Evolutionary conservation across 177 flowering plant genomes (phyloP), one percentile per base, ranked within the genome.

Genomic region (Vitis hybrid): DNA sequence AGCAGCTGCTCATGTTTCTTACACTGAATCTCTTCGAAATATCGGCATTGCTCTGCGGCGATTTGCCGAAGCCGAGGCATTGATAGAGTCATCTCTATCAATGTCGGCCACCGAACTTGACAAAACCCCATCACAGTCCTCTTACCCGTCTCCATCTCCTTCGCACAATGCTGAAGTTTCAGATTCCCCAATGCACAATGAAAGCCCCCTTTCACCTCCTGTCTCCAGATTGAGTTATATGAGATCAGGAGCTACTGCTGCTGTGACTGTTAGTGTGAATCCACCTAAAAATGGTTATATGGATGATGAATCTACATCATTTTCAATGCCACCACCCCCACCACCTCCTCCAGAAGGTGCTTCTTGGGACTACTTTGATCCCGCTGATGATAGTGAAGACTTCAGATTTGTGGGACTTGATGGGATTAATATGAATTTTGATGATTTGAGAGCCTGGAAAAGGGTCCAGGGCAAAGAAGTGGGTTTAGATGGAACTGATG

Each of bases 291-390:
- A 67, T 58, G 76, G 79, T 27, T 81, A 74, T 73, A 74, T 77
- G 11, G 91, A 84, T 55, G 97, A 86, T 21, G 89, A 83, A 15
- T 71, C 87, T 1, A 30, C 80, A 58, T 77, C 72, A 8, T 82
- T 82, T 52, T 76, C 88, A 11, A 55, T 79, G 68, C 90, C 83
- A 14, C 90, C 93, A 2, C 96, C 97, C 0, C 93, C 87, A 1
- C 96, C 97, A 8, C 94, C 88, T 46, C 80, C 73, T 32, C 87
- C 82, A 49, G 90, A 82, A 1, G 91, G 80, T 48, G 68, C 80
- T 19, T 86, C 95, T 8, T 95, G 99, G 98, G 99, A 95, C 72
- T 95, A 61, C 69, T 93, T 95, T 68, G 91, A 90, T 21, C 80
- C 96, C 24, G 13, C 59, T 67, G 91, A 79, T 67, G 79, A 81